A percentile compares a stretch with the other conserved stretches of the same genome.
phyloP scores from a whole-genome alignment of 179 eudicot genomes.

The Gypsophila paniculata region DNA sequence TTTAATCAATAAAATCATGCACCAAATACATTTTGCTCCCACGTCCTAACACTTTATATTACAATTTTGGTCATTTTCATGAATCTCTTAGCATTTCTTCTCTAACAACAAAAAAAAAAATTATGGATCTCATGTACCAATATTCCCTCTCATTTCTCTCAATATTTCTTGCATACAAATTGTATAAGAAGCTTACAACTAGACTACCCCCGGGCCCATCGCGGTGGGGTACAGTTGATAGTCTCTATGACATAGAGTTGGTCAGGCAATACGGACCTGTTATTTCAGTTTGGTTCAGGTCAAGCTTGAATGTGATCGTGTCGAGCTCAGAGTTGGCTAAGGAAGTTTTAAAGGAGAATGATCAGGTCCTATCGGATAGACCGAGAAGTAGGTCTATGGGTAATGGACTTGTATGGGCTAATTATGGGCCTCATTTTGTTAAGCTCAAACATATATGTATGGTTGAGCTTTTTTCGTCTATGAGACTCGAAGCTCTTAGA shows the following conservation, averaged over 20 bases:
- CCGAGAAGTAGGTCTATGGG: constrained; percentile 24
- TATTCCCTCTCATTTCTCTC: constrained; percentile 22
- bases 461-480: constrained; percentile 53
- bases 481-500: constrained; percentile 60
- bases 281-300: constrained; percentile 34
- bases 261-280: constrained; percentile 31
- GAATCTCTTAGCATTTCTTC: constrained; percentile 7
- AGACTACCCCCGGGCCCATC: constrained; percentile 44
- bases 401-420: constrained; percentile 34
- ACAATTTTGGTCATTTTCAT: not conserved
- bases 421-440: constrained; percentile 43
- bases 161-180: constrained; percentile 23
- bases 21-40: constrained; percentile 15
- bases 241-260: constrained; percentile 24
- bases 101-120: too few species aligned
- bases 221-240: constrained; percentile 33
- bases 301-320: constrained; percentile 31
- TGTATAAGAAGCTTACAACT: constrained; percentile 26
- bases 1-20: not conserved
- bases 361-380: constrained; percentile 39
- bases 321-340: constrained; percentile 34
- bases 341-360: constrained; percentile 39
- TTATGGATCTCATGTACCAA: constrained; percentile 26
- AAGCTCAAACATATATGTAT: constrained; percentile 35
- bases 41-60: not conserved